phyloP scores from a whole-genome alignment of 2,329 filamentous ascomycete species.

The Fusarium ramigenum region DNA sequence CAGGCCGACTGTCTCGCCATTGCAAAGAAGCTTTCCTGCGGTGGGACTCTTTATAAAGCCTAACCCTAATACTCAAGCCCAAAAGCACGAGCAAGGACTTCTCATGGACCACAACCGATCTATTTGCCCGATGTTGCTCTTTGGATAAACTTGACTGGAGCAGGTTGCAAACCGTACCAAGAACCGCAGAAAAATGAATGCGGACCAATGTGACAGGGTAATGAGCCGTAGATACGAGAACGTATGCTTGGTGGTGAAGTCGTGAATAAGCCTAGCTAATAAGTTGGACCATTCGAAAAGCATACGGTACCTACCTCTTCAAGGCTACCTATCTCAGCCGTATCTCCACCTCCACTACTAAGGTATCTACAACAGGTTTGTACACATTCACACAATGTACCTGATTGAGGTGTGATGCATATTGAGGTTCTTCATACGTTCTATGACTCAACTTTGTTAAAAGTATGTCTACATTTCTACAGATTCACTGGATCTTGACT shows the following conservation, averaged over 20 bases:
- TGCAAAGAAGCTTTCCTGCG: constrained; percentile 24
- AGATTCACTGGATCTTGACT: neutral
- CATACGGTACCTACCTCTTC: neutral
- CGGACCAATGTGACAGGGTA: neutral
- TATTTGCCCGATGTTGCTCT: neutral
- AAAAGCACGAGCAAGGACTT: neutral
- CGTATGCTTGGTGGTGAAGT: neutral
- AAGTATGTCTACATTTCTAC: neutral
- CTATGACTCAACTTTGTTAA: neutral
- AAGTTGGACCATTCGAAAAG: neutral
- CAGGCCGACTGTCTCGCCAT: constrained; percentile 16
- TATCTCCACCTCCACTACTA: neutral
- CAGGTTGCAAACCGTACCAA: neutral
- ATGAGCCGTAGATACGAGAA: neutral
- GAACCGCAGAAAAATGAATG: neutral
- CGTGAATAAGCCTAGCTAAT: neutral
- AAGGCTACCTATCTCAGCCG: neutral
- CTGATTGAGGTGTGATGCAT: neutral
- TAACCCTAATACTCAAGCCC: neutral
- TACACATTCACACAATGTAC: neutral
- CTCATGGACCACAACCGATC: neutral
- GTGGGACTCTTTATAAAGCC: neutral
- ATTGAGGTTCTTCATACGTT: neutral
- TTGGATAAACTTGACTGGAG: neutral
- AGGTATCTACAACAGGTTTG: neutral